These are phyloP conservation scores for Irpex sp. DNA, from an alignment of 1,284 basidiomycete species.

Conservation along the genomic window DNA sequence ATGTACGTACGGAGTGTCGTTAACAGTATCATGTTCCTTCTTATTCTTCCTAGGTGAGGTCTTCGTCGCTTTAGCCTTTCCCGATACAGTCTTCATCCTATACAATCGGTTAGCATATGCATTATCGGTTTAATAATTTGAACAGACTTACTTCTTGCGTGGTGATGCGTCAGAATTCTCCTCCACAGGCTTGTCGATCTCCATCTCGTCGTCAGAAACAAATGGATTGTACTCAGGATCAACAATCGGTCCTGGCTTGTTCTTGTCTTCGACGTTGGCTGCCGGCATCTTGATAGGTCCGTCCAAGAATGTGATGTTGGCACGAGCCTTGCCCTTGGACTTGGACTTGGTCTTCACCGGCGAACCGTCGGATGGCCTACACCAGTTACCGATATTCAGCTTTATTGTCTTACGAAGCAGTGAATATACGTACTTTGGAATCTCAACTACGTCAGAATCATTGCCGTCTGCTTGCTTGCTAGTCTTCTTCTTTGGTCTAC, in stretches of 20 bases:
- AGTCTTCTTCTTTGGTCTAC: no score
- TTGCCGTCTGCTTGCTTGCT: no score
- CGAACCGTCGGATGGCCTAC: not conserved
- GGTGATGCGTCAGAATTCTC: not conserved
- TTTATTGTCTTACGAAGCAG: no score
- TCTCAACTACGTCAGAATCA: no score
- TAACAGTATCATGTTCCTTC: not conserved
- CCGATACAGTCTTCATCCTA: not conserved
- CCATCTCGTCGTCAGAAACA: no score
- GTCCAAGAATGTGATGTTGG: not conserved
- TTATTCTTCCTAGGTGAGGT: not conserved
- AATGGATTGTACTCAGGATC: no score
- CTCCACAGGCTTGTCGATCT: no score
- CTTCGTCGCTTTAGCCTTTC: not conserved
- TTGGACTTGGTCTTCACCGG: not conserved
- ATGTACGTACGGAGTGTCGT: not conserved
- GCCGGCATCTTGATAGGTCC: not conserved
- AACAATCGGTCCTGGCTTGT: no score
- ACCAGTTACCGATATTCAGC: not conserved
- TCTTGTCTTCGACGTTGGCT: no score
- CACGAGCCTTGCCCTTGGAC: not conserved
- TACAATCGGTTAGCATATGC: not conserved
- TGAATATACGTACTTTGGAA: no score
- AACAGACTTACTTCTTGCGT: not conserved
- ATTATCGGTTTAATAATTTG: not conserved